Evolutionary conservation across 108 stramenopile species (phyloP), one percentile per base, ranked within the genome.

Genomic region (Schizochytrium sp.): DNA sequence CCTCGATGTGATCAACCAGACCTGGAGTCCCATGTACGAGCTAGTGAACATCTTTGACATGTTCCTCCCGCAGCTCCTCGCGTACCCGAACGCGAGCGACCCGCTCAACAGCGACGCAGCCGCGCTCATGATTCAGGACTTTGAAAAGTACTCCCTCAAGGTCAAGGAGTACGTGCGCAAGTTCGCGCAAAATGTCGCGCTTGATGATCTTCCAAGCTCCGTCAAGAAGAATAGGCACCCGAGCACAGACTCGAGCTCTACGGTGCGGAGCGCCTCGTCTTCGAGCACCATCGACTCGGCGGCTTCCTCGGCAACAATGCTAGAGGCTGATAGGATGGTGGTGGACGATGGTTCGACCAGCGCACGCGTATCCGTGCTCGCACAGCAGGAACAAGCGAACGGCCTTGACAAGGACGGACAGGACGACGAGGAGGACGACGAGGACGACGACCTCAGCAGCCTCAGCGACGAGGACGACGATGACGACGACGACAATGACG

Each of bases 1-100:
- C 92, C 91, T 93, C 57, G 92, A 93, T 58, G 92, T 93, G 45
- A 92, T 93, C 88, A 92, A 92, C 88, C 92, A 92, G 47, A 92
- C 92, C 18, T 93, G 92, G 92, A 92, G 88, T 51, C 92, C 92
- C 29, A 93, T 93, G 92, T 93, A 58, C 89, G 92, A 93, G 58
- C 90, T 93, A 44, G 91, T 93, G 21, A 93, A 93, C 92, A 92
- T 93, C 43, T 93, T 93, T 88, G 91, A 91, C 43, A 57, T 90
- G 28, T 92, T 93, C 88, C 48, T 93, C 57, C 92, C 92, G 21
- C 92, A 93, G 87, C 92, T 93, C 4, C 92, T 93, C 21, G 34
- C 89, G 44, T 92, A 93, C 91, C 92, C 92, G 29, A 93, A 93
- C 88, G 91, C 92, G 16, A 88, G 91, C 10, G 92, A 93, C 60